Evolutionary conservation across 345 rosid genomes (phyloP).

Genomic region (Gossypioides kirkii): DNA sequence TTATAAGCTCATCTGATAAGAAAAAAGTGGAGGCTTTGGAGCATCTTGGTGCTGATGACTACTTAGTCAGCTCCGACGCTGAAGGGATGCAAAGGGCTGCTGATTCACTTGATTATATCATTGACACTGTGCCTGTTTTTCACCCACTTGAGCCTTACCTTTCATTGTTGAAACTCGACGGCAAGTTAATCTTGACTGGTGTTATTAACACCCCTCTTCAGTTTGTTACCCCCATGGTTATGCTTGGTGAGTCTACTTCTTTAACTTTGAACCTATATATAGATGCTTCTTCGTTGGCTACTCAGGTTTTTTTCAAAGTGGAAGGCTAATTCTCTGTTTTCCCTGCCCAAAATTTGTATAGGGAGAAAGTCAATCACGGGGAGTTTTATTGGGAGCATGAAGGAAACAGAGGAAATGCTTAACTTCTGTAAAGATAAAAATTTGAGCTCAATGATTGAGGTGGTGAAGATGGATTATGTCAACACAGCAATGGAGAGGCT

Average conservation of each 20-base stretch:
- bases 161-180: conserved; percentile 67
- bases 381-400: conserved; percentile 79
- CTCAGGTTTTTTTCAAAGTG: neutral
- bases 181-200: conserved; percentile 83
- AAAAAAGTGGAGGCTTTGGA: conserved; percentile 77
- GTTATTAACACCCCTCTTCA: conserved; percentile 68
- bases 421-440: conserved; percentile 63
- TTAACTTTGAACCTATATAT: too few species aligned
- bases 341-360: conserved; percentile 12
- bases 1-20: conserved; percentile 90
- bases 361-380: conserved; percentile 77
- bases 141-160: conserved; percentile 86
- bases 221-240: conserved; percentile 40
- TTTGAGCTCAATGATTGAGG: conserved; percentile 65
- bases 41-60: conserved; percentile 82
- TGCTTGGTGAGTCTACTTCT: conserved; percentile 55
- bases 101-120: conserved; percentile 76
- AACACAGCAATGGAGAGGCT: conserved; percentile 88
- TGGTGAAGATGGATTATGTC: conserved; percentile 72
- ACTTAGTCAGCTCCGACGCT: conserved; percentile 67
- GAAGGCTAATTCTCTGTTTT: too few species aligned
- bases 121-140: conserved; percentile 80
- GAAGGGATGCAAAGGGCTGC: conserved; percentile 48
- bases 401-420: conserved; percentile 81
- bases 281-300: too few species aligned